Evolutionary conservation across 2,329 filamentous ascomycete species (phyloP), one percentile per base, ranked within the genome.

Genomic region (Grosmannia clavigera): DNA sequence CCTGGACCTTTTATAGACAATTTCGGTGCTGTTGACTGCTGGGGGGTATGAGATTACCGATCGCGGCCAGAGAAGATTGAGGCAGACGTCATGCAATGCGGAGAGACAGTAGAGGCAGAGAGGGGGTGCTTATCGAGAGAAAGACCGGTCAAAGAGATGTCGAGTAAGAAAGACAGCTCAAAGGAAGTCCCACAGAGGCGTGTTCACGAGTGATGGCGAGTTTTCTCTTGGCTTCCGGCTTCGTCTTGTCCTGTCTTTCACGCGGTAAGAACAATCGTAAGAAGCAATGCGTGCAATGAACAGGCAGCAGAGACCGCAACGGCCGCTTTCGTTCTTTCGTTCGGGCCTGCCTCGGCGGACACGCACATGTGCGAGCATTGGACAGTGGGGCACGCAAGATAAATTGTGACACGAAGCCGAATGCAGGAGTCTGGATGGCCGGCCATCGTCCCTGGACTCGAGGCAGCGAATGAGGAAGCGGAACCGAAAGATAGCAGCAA

Each of bases 1-100:
- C 33, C 16, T 7, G 19, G 31, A 14, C 27, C 50, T 58, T 60
- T 59, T 59, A 59, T 59, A 58, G 35, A 53, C 6, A 46, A 58
- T 51, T 10, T 10, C 11, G 6, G 5, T 19, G 38, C 6, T 22
- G 22, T 48, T 31, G 55, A 29, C 25, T 19, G 6, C 16, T 29
- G 5, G 7, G 43, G 14, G 2, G 16, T 33, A 14, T 27, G 14
- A 33, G 11, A 19, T 7, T 10, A 25, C 43, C 16, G n/a, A 35
- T 4, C 7, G 33, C 16, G 22, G 43, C n/a, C 3, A 29, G 54
- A 29, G n/a, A 57, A 43, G 48, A 16, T 6, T 10, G 31, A n/a
- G 16, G 35, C 4, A 38, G 29, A 11, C 11, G 19, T 27, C 22
- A 11, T 43, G n/a, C 33, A 35, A 22, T 48, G 27, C 25, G 29